Conservation (phyloP, 345 rosid genomes). For the Euphorbia peplus region DNA sequence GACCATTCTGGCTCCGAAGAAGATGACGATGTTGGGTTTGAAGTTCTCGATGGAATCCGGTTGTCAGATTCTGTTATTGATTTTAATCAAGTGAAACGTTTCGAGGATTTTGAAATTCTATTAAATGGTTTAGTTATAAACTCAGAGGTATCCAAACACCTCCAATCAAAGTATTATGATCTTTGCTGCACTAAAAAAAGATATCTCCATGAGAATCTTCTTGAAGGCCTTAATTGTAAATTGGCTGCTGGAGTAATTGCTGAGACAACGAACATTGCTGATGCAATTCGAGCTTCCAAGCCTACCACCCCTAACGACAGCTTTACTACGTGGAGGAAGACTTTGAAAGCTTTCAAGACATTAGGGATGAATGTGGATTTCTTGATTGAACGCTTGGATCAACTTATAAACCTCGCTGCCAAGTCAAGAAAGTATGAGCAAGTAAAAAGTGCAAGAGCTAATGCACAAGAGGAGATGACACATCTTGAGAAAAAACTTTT, state of each 20-base stretch:
- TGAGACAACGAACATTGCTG: slow-evolving; percentile 32
- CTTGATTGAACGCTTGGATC: slow-evolving; percentile 24
- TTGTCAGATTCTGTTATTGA: slow-evolving; percentile 25
- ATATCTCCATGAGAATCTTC: slow-evolving; percentile 37
- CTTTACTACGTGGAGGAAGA: slow-evolving; percentile 32
- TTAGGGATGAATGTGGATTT: slow-evolving; percentile 42
- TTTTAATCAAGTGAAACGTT: slow-evolving; percentile 36
- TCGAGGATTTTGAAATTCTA: slow-evolving; percentile 33
- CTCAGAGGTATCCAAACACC: slow-evolving; percentile 30
- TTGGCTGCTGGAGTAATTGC: slow-evolving; percentile 30
- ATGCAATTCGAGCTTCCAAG: slow-evolving; percentile 42
- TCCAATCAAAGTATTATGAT: slow-evolving; percentile 37
- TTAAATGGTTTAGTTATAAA: slow-evolving; percentile 36
- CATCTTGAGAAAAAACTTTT: slow-evolving; percentile 22
- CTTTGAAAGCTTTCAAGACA: slow-evolving; percentile 28
- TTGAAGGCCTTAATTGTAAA: slow-evolving; percentile 31
- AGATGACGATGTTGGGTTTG: slow-evolving; percentile 26
- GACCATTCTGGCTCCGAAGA: slow-evolving; percentile 24
- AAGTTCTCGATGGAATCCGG: slow-evolving; percentile 25
- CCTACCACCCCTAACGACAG: slow-evolving; percentile 15
- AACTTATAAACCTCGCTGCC: slow-evolving; percentile 19
- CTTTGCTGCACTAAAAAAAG: slow-evolving; percentile 40
- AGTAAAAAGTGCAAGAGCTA: slow-evolving; percentile 18
- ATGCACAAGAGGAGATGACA: slow-evolving; percentile 18
- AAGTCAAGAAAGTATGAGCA: slow-evolving; percentile 24